Conservation (phyloP, 129 eudicot species). For the Escallonia rubra region DNA sequence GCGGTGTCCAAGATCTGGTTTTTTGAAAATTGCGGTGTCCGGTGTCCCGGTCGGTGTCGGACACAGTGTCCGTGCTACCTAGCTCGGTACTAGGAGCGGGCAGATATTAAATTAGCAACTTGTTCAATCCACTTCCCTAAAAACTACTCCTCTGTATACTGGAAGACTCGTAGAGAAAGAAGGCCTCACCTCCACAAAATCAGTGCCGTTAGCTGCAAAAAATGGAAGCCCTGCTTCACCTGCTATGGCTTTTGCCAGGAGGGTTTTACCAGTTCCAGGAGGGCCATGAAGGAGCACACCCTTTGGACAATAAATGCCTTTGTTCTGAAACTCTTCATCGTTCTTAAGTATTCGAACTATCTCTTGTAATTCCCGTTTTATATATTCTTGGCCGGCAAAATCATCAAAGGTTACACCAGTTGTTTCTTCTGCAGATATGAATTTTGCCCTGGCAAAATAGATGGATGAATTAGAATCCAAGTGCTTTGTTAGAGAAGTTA, state of each 20-base stretch:
- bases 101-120: not conserved
- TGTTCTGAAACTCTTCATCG: conserved; percentile 76
- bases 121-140: not conserved
- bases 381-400: conserved; percentile 97
- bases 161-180: conserved; percentile 4
- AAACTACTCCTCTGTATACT: not conserved
- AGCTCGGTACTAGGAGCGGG: too few species aligned
- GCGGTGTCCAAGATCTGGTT: too few species aligned
- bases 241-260: conserved; percentile 94
- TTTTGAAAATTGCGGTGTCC: too few species aligned
- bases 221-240: conserved; percentile 99
- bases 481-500: not conserved
- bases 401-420: conserved; percentile 95
- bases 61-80: too few species aligned
- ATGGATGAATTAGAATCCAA: conserved; percentile 1
- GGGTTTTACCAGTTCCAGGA: conserved; percentile 98
- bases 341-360: conserved; percentile 78
- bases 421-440: conserved; percentile 87
- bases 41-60: too few species aligned
- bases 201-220: conserved; percentile 93
- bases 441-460: conserved; percentile 62
- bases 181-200: conserved; percentile 82
- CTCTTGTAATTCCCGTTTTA: conserved; percentile 88
- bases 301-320: conserved; percentile 93
- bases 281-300: conserved; percentile 99